Conservation (phyloP, 2,329 filamentous ascomycete species). For the Diaporthe citriasiana region DNA sequence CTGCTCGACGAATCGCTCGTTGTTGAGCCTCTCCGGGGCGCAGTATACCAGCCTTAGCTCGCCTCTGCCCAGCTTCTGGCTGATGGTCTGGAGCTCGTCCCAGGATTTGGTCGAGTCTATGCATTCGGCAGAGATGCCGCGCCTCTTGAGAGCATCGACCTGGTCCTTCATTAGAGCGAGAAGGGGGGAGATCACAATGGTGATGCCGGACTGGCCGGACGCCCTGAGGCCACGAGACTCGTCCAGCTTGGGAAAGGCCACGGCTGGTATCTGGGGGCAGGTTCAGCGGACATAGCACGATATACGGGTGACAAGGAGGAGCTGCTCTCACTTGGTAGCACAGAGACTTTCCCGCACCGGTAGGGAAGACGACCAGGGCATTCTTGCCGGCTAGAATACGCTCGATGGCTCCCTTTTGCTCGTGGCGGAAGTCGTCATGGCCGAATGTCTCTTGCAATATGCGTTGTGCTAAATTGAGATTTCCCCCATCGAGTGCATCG, state of each 20-base stretch:
- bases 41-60: conserved; percentile 69
- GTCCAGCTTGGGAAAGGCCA: conserved; percentile 63
- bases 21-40: conserved; percentile 72
- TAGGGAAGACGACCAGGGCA: conserved; percentile 61
- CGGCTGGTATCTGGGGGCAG: conserved; percentile 57
- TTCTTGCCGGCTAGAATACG: conserved; percentile 56
- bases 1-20: conserved; percentile 70
- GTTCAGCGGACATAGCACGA: not conserved
- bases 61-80: conserved; percentile 57
- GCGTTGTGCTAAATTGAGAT: conserved; percentile 43
- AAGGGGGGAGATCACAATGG: conserved; percentile 68
- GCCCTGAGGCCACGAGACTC: conserved; percentile 46
- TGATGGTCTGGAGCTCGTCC: conserved; percentile 58
- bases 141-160: conserved; percentile 65
- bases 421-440: conserved; percentile 57
- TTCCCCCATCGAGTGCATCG: not conserved
- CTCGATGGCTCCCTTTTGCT: conserved; percentile 59
- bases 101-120: conserved; percentile 69
- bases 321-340: conserved; percentile 60
- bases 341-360: conserved; percentile 64
- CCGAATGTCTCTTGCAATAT: conserved; percentile 58
- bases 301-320: not conserved
- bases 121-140: conserved; percentile 66
- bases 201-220: conserved; percentile 60
- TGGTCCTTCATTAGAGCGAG: conserved; percentile 74